Base-by-base conservation (phyloP, 805 yeast species). In the Cyberlindnera subsufficiens region DNA sequence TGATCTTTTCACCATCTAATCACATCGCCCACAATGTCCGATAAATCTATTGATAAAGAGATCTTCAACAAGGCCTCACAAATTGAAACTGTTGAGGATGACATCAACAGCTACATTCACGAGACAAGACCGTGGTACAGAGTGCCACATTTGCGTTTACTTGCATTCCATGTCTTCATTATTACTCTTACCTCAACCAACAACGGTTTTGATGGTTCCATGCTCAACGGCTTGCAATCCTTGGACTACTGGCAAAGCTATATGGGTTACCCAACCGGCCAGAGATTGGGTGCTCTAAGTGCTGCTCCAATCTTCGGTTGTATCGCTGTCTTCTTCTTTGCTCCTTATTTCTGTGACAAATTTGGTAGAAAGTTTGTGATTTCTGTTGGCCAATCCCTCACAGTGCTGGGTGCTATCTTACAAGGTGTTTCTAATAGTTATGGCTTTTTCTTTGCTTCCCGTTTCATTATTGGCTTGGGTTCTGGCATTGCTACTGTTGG, bases 401-500 rank as follows among this genome's bases (percentile, higher is more conserved):
- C 50, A 30, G 30, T 54, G 25, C 42, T 51, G 16, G 63, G 60
- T 45, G 27, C 54, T 19, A 32, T 55, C n/a, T 30, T 57, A 4
- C 61, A 57, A 45, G 51, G 59, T 32, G 42, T 46, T 31, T 42
- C 58, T 6, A 53, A 68, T 3, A 69, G 64, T 29, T 59, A 61
- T 34, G 52, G 45, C 1, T 39, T 43, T 41, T 47, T 51, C 45
- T 32, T 49, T 5, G 27, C 32, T 18, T 32, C 49, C 0, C 67
- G 82, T 64, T 54, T 77, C 35, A 45, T 77, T 34, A 51, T 76
- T 40, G 82, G 82, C 51, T 49, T 67, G 34, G 80, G 80, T 22
- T 58, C 60, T 30, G 65, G 66, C 46, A 43, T 72, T 41, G 43
- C 45, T 31, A 35, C 40, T 13, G 69, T 70, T 34, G 62, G 73